Percentiles rank a stretch among this genome's conserved stretches.
Conservation (phyloP, 2,329 filamentous ascomycete genomes). For the Geosmithia morbida region DNA sequence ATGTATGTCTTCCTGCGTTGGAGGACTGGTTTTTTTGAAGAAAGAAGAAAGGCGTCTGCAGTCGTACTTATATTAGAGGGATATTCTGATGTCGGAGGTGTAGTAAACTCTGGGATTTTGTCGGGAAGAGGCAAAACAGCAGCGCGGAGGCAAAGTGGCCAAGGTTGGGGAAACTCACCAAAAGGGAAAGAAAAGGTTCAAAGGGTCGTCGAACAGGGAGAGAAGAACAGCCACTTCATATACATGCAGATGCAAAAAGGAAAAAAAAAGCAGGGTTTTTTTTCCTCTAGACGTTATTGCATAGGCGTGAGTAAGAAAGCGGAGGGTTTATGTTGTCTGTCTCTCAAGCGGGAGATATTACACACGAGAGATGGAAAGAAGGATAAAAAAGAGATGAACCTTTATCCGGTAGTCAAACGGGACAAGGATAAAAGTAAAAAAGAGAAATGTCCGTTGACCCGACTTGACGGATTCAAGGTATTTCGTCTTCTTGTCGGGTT, state of each 20-base stretch:
- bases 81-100: too few species aligned
- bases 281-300: not conserved
- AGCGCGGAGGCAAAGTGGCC: too few species aligned
- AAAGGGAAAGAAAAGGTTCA: not conserved
- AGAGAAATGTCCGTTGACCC: constrained; percentile 12
- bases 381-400: constrained; percentile 14
- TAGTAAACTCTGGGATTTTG: too few species aligned
- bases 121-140: too few species aligned
- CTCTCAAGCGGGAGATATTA: not conserved
- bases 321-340: not conserved
- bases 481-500: constrained; percentile 1
- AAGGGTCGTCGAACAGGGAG: not conserved
- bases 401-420: constrained; percentile 11
- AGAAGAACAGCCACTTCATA: too few species aligned
- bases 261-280: not conserved
- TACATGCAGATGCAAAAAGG: not conserved
- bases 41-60: too few species aligned
- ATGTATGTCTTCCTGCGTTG: too few species aligned
- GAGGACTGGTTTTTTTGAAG: too few species aligned
- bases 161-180: not conserved
- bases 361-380: not conserved
- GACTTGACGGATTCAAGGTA: not conserved
- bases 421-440: constrained; percentile 17
- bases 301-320: not conserved
- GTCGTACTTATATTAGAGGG: too few species aligned